Evolutionary conservation across 768 basidiomycete genomes (phyloP).

Genomic region (Suillus variegatus): DNA sequence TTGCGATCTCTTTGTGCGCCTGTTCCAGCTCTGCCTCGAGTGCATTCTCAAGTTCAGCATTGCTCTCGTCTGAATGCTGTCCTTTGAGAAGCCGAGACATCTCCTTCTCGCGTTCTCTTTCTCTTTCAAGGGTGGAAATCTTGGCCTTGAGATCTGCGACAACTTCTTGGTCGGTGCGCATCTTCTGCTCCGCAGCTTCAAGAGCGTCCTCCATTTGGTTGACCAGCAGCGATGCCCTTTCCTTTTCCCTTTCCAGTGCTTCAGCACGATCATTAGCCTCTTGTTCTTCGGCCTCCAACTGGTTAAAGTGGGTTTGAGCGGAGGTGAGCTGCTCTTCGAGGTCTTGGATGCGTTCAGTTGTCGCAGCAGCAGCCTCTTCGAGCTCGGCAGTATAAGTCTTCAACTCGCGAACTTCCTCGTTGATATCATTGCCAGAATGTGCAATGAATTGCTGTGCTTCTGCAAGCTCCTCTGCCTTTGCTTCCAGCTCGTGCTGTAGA

Average conservation of each 20-base stretch:
- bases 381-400: slow-evolving; percentile 58
- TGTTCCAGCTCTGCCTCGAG: slow-evolving; percentile 78
- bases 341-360: slow-evolving; percentile 51
- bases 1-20: slow-evolving; percentile 75
- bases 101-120: slow-evolving; percentile 41
- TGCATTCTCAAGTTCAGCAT: slow-evolving; percentile 58
- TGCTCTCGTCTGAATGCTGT: slow-evolving; percentile 33
- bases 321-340: slow-evolving; percentile 58
- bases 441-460: slow-evolving; percentile 28
- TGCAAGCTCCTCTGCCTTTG: slow-evolving; percentile 27
- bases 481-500: slow-evolving; percentile 47
- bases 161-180: slow-evolving; percentile 59
- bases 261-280: slow-evolving; percentile 51
- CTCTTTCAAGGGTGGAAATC: slow-evolving; percentile 58
- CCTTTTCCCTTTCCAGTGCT: slow-evolving; percentile 51
- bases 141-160: slow-evolving; percentile 52
- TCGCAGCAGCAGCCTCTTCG: slow-evolving; percentile 56
- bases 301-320: slow-evolving; percentile 46
- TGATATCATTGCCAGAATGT: slow-evolving; percentile 24
- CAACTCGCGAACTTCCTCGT: slow-evolving; percentile 38
- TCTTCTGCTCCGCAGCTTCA: slow-evolving; percentile 72
- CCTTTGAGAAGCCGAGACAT: slow-evolving; percentile 21
- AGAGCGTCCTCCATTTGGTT: slow-evolving; percentile 76
- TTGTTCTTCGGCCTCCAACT: slow-evolving; percentile 45
- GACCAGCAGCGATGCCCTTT: slow-evolving; percentile 55